Percentiles rank a stretch among this genome's conserved stretches.
These are phyloP conservation scores for Iberis amara DNA, from an alignment of 441 rosid genomes.

Conservation along the genomic window DNA sequence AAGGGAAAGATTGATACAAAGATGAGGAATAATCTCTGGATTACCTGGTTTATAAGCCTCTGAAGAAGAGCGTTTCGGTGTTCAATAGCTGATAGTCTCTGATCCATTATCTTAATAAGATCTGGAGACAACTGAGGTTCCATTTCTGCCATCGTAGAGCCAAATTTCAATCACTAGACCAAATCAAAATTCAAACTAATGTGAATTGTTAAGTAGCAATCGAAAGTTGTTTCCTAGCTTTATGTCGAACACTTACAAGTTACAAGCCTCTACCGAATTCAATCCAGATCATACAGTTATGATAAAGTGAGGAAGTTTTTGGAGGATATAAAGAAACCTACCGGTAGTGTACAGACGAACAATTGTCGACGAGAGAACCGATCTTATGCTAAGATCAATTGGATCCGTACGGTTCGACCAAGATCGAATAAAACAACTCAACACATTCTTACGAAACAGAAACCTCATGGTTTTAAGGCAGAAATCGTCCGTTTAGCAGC, in stretches of 20 bases:
- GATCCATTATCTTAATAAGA: constrained; percentile 73
- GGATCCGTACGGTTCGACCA: constrained; percentile 25
- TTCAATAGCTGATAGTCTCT: constrained; percentile 62
- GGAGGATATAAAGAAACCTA: no score
- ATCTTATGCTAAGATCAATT: constrained; percentile 13
- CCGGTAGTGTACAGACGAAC: constrained; percentile 47
- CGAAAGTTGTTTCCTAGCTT: no score
- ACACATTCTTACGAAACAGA: constrained; percentile 9
- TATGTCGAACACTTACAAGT: no score
- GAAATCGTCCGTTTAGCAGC: not conserved
- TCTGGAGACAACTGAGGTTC: constrained; percentile 52
- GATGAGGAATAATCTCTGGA: no score
- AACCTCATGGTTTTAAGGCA: no score
- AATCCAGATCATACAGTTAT: no score
- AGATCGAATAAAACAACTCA: constrained; percentile 22
- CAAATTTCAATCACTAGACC: constrained; percentile 20
- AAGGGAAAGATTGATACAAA: not conserved
- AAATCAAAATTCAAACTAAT: no score
- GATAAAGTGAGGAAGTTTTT: not conserved
- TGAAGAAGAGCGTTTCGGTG: constrained; percentile 49
- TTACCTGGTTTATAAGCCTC: constrained; percentile 63
- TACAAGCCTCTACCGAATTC: no score
- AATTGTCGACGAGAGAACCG: constrained; percentile 25
- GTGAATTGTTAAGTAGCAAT: no score
- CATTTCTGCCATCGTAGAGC: constrained; percentile 36